Evolutionary conservation across 345 rosid species (phyloP), one percentile per base, ranked within the genome.

Genomic region (Sapria himalayana): DNA sequence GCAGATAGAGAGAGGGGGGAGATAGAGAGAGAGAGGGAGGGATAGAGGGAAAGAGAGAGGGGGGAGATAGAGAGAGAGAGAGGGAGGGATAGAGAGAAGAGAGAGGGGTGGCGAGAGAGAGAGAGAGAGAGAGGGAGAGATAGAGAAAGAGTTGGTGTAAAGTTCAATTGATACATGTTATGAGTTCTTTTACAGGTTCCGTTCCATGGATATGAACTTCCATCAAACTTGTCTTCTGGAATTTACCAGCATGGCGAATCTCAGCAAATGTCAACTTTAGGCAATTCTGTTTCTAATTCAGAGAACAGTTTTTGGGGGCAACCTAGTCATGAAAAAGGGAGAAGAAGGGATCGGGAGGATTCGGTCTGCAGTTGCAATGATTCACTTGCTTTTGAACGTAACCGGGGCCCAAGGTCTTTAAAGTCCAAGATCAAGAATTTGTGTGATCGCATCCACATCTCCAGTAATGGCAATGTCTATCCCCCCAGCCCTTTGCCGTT

Each of bases 381-480:
- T 51, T 54, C 64, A 18, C 54, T 63, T 56, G 71, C 67, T 48
- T 48, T 51, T 25, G 67, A 63, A 31, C 66, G 48, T 27, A 76
- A 73, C 59, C 66, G 81, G 38, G 85, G 85, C 23, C 85, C 85
- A 27, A 54, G 85, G 55, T 69, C 85, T 54, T 70, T 69, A 20
- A 70, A 53, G 55, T 37, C 55, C 33, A 67, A 65, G 58, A 65
- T 48, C 51, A 76, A 67, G 63, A 55, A 53, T 33, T 25, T 51
- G 24, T 36, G 53, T 35, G 71, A 60, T 32, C 45, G 45, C 15
- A 25, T 31, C 45, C 41, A 65, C 40, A 45, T 55, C 15, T 41
- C 52, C 54, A 65, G 49, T 58, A 56, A 54, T 48, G 37, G 60
- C 43, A 56, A 51, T 43, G 53, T 47, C 29, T 51, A 60, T 47